Evolutionary conservation across 345 rosid genomes (phyloP).

Genomic region (Limnanthes douglasii): DNA sequence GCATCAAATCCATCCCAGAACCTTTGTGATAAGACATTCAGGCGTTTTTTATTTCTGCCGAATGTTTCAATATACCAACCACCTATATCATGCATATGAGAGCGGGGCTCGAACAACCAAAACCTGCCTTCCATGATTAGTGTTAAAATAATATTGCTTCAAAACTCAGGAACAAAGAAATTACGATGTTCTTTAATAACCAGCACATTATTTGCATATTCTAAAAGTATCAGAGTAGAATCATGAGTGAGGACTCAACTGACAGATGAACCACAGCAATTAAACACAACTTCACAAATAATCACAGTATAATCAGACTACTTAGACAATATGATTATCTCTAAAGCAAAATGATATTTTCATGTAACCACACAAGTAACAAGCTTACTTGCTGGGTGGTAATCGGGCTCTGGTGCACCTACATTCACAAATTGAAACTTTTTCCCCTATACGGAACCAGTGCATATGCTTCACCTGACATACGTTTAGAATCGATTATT

Average conservation of each 20-base stretch:
- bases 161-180: too few relatives aligned
- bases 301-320: too few relatives aligned
- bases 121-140: conserved; percentile 56
- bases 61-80: conserved; percentile 97
- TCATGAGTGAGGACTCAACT: too few relatives aligned
- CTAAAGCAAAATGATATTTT: neutral
- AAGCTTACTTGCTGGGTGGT: conserved; percentile 88
- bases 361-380: conserved; percentile 1
- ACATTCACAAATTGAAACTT: conserved; percentile 77
- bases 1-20: conserved; percentile 65
- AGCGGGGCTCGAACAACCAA: conserved; percentile 97
- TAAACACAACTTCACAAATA: too few relatives aligned
- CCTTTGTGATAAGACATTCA: conserved; percentile 50
- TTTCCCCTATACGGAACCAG: conserved; percentile 61
- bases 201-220: too few relatives aligned
- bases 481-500: neutral
- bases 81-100: conserved; percentile 75
- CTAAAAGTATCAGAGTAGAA: too few relatives aligned
- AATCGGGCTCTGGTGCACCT: conserved; percentile 73
- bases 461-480: conserved; percentile 90
- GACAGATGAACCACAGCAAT: too few relatives aligned
- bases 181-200: too few relatives aligned
- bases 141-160: too few relatives aligned
- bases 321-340: too few relatives aligned
- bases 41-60: conserved; percentile 62